phyloP scores from a whole-genome alignment of 306 rosid genomes.

The Rosa lucieae region DNA sequence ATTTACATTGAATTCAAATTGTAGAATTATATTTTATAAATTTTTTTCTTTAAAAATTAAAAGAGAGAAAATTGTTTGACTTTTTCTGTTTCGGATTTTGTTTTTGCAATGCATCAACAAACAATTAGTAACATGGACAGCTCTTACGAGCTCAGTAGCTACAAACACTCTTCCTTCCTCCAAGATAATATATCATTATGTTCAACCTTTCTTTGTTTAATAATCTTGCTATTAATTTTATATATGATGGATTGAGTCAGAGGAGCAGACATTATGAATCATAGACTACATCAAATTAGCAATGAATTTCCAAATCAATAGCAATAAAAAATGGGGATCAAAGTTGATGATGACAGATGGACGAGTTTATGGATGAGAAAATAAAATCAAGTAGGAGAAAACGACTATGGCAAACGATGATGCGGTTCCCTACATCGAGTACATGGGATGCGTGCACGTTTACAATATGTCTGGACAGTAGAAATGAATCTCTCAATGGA shows the following conservation, averaged over 20 bases:
- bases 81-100: background rate
- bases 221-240: background rate
- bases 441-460: conserved; percentile 19
- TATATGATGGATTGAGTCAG: conserved; percentile 1
- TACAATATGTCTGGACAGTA: conserved; percentile 2
- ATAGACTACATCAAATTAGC: background rate
- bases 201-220: background rate
- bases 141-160: background rate
- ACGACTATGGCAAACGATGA: conserved; percentile 12
- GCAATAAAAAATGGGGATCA: conserved; percentile 4
- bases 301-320: background rate
- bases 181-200: conserved; percentile 1
- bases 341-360: conserved; percentile 16
- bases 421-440: conserved; percentile 30
- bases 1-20: background rate
- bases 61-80: background rate
- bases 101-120: background rate
- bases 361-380: background rate
- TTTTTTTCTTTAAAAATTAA: background rate
- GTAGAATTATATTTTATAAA: background rate
- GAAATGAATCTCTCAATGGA: background rate
- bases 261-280: conserved; percentile 2
- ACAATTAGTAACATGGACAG: conserved; percentile 4
- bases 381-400: background rate
- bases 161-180: conserved; percentile 6